phyloP scores from a whole-genome alignment of 257 asterid genomes.

The Solanum lycopersicoides region DNA sequence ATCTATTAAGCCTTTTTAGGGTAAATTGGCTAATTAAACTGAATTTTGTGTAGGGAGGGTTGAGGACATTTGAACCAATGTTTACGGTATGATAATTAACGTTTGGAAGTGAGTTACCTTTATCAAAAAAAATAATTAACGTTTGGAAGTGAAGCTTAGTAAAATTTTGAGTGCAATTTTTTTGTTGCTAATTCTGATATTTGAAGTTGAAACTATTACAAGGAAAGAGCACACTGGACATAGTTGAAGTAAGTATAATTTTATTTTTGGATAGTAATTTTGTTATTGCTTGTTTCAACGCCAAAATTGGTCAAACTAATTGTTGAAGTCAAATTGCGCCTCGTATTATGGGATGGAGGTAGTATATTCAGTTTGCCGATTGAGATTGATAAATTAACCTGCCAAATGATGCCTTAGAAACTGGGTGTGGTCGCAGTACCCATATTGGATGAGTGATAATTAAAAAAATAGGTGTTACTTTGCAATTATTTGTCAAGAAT shows the following conservation, averaged over 20 bases:
- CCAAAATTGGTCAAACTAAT: not conserved
- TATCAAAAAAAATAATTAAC: not conserved
- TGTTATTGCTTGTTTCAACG: not conserved
- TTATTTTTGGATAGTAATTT: not conserved
- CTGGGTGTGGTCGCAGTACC: not conserved
- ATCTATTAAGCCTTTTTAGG: not conserved
- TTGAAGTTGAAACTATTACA: not conserved
- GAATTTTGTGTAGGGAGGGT: not conserved
- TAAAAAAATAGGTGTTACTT: not conserved
- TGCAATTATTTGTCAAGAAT: not conserved
- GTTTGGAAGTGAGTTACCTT: not conserved
- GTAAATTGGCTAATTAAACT: not conserved
- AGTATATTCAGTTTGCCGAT: not conserved
- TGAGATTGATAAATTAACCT: not conserved
- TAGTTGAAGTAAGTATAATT: not conserved
- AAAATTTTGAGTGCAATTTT: not conserved
- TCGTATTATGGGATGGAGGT: not conserved
- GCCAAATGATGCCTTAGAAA: not conserved
- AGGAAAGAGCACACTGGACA: not conserved
- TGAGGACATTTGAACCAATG: not conserved
- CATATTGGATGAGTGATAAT: not conserved
- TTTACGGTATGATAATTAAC: not conserved
- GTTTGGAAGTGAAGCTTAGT: not conserved
- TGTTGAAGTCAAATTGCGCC: not conserved
- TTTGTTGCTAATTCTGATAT: not conserved